Evolutionary conservation across 2,329 filamentous ascomycete genomes (phyloP).

Genomic region (Colletotrichum sidae): DNA sequence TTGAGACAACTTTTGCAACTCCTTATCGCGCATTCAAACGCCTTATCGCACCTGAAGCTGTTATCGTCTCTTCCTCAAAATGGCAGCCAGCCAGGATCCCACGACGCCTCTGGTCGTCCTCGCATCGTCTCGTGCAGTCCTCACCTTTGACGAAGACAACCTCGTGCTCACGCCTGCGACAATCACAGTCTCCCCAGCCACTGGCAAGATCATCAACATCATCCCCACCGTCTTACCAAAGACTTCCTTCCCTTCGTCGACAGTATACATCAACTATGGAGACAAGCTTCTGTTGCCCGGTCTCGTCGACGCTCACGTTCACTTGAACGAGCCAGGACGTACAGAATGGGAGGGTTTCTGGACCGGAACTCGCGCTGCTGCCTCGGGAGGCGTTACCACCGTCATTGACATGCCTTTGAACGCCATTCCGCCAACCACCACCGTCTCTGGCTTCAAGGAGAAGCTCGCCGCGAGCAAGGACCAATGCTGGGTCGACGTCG

Average conservation of each 20-base stretch:
- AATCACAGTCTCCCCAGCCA: slow-evolving; percentile 79
- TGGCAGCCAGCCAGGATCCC: slow-evolving; percentile 46
- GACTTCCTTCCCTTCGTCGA: slow-evolving; percentile 78
- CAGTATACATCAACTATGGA: slow-evolving; percentile 84
- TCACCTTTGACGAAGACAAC: slow-evolving; percentile 74
- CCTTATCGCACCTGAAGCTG: slow-evolving; percentile 20
- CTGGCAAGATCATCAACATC: slow-evolving; percentile 87
- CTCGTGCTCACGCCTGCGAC: slow-evolving; percentile 82
- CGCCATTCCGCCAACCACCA: slow-evolving; percentile 95
- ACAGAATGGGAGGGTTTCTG: slow-evolving; percentile 99
- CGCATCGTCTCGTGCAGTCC: slow-evolving; percentile 84
- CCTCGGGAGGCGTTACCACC: slow-evolving; percentile 95
- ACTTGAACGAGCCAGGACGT: slow-evolving; percentile 95
- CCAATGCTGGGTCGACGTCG: slow-evolving; percentile 98
- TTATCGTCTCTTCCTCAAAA: slow-evolving; percentile 39
- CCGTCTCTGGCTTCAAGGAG: slow-evolving; percentile 81
- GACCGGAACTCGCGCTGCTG: slow-evolving; percentile 92
- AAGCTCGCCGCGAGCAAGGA: slow-evolving; percentile 87
- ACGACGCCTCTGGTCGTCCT: slow-evolving; percentile 73
- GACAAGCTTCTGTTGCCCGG: slow-evolving; percentile 89
- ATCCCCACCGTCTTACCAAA: slow-evolving; percentile 78
- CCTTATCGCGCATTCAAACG: slow-evolving; percentile 11
- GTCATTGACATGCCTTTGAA: slow-evolving; percentile 98
- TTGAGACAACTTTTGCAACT: neutral
- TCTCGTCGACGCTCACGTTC: slow-evolving; percentile 95